Conservation (phyloP, 108 stramenopile genomes). For the Conticribra guillardii region DNA sequence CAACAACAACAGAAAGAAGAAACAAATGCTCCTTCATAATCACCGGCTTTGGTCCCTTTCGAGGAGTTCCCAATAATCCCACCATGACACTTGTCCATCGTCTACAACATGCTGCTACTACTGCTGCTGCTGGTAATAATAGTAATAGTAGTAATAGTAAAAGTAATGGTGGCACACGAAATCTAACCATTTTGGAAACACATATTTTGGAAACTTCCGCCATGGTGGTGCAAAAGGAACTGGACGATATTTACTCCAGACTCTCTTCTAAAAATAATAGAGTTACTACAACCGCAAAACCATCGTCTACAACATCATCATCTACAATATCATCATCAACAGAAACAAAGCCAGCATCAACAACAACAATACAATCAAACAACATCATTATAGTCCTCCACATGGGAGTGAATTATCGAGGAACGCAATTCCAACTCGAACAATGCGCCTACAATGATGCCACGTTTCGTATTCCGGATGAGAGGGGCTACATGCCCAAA, state of each 20-base stretch:
- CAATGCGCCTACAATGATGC: constrained; percentile 93
- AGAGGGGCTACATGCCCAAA: constrained; percentile 74
- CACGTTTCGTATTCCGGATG: constrained; percentile 90
- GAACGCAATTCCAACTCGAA: constrained; percentile 77
- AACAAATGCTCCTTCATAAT: constrained; percentile 44
- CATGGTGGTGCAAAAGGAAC: constrained; percentile 38
- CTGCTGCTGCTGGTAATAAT: constrained; percentile 28
- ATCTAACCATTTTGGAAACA: constrained; percentile 26
- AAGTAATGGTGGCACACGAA: constrained; percentile 1
- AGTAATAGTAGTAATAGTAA: not conserved
- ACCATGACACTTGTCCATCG: constrained; percentile 58
- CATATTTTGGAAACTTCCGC: constrained; percentile 77
- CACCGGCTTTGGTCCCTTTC: constrained; percentile 52
- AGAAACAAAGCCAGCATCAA: no score
- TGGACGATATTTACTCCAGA: constrained; percentile 47
- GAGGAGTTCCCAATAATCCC: constrained; percentile 76
- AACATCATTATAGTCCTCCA: constrained; percentile 72
- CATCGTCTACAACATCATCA: no score
- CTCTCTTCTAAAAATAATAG: no score
- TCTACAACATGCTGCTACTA: no score
- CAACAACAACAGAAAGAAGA: no score
- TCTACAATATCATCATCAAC: no score
- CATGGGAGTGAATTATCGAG: constrained; percentile 75
- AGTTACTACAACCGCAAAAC: no score
- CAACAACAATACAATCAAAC: no score